Base-by-base conservation (phyloP, 257 asterid genomes). In the Penstemon eatonii region DNA sequence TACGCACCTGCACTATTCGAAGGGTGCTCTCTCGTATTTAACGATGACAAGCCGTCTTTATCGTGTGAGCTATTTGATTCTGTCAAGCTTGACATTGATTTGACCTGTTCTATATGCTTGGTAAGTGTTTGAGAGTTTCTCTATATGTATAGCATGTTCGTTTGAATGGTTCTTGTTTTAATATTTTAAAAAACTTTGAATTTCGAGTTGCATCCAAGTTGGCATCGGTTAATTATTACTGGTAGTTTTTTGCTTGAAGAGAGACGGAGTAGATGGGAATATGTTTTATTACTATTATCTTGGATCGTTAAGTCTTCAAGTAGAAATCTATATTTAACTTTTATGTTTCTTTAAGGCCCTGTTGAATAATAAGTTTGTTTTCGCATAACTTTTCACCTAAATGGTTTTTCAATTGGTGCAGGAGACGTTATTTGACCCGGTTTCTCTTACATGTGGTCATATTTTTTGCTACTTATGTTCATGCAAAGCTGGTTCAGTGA, bases 31-130 rank as follows among this genome's bases (percentile, higher is more conserved):
- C 83, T 93, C 10, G 15, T 40, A 13, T 45, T 85, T 50, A 77
- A 73, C 10, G 94, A 90, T 15, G 96, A 75, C 13, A 88, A 88
- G 46, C 93, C 95, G 5, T 86, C 85, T 69, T 84, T 93, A 37
- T 81, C 71, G 8, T 93, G 95, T 63, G 92, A 86, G 76, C 90
- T 93, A 60, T 81, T 80, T 59, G 98, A 88, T 73, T 83, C 92
- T 4, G 79, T 88, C 73, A 88, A 85, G 84, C 81, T 90, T 68
- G 97, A 93, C 64, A 72, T 88, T 45, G 91, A 93, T 81, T 66
- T 93, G 88, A 90, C 97, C 4, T 93, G 99, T 76, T 84, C 99
- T 25, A 85, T 93, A 74, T 93, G 99, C 77, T 79, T 93, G 94
- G 98, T 92, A 66, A 80, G 96, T 81, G 70, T 67, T 65, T 44